Percentiles rank a stretch among this genome's conserved stretches.
Conservation (phyloP, 1,284 basidiomycete genomes). For the Phlebopus sp. region DNA sequence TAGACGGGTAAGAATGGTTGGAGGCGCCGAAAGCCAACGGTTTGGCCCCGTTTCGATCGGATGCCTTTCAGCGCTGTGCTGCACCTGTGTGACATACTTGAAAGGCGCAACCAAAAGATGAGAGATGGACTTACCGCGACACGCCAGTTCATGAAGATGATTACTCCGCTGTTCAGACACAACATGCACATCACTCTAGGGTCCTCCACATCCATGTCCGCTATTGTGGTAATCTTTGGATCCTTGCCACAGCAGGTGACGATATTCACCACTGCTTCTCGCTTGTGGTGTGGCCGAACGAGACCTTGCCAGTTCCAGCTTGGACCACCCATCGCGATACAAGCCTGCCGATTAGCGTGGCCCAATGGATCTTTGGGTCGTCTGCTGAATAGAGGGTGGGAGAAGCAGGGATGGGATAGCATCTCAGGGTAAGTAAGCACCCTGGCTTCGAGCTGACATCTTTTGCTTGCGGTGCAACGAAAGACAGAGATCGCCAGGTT, state of each 20-base stretch:
- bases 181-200: slow-evolving; percentile 18
- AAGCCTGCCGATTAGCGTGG: slow-evolving; percentile 23
- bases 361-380: slow-evolving; percentile 20
- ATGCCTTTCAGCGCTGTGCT: slow-evolving; percentile 20
- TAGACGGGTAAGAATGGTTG: background rate
- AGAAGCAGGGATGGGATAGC: slow-evolving; percentile 32
- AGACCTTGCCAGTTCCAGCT: slow-evolving; percentile 33
- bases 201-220: slow-evolving; percentile 27
- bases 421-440: slow-evolving; percentile 27
- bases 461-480: slow-evolving; percentile 14
- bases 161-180: slow-evolving; percentile 9
- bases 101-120: background rate
- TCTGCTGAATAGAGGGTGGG: slow-evolving; percentile 5
- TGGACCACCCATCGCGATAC: slow-evolving; percentile 24
- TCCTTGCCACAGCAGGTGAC: slow-evolving; percentile 23
- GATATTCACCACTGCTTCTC: slow-evolving; percentile 14
- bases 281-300: slow-evolving; percentile 23
- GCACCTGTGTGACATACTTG: slow-evolving; percentile 15
- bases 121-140: slow-evolving; percentile 15
- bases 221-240: slow-evolving; percentile 21
- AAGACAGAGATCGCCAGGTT: slow-evolving; percentile 32
- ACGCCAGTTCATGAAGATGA: slow-evolving; percentile 25
- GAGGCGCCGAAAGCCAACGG: slow-evolving; percentile 13
- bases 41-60: slow-evolving; percentile 3
- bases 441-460: slow-evolving; percentile 18